phyloP scores from a whole-genome alignment of 108 stramenopile species.

The Seminavis robusta region DNA sequence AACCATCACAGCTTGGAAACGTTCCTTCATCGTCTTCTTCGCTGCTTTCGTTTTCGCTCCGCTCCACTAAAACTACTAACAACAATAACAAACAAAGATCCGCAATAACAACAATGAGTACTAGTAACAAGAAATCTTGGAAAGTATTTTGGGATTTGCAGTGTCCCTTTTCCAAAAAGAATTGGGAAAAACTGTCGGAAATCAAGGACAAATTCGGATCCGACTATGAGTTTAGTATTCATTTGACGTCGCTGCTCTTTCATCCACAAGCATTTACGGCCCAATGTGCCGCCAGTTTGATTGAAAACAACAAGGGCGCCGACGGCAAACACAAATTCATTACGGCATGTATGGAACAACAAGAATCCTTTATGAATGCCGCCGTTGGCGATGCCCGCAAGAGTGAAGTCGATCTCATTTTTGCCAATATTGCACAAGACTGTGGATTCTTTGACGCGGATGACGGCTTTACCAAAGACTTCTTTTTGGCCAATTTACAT shows the following conservation, averaged over 20 bases:
- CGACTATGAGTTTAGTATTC: slow-evolving; percentile 21
- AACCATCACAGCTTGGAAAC: too few relatives aligned
- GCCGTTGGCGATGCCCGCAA: slow-evolving; percentile 16
- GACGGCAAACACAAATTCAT: slow-evolving; percentile 19
- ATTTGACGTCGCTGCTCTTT: slow-evolving; percentile 32
- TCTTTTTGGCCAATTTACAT: slow-evolving; percentile 11
- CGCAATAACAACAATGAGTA: too few relatives aligned
- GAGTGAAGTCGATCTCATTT: slow-evolving; percentile 22
- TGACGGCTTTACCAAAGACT: slow-evolving; percentile 10
- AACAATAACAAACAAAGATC: too few relatives aligned
- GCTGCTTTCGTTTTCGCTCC: too few relatives aligned
- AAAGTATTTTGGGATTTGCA: slow-evolving; percentile 36
- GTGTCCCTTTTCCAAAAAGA: slow-evolving; percentile 24
- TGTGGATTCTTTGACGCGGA: slow-evolving; percentile 24
- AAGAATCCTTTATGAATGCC: slow-evolving; percentile 20
- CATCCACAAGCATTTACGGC: slow-evolving; percentile 35
- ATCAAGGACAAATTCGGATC: slow-evolving; percentile 11
- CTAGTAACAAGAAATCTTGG: too few relatives aligned
- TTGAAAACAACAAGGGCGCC: slow-evolving; percentile 22
- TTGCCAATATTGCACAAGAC: slow-evolving; percentile 27
- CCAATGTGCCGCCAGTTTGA: slow-evolving; percentile 29
- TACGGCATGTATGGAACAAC: slow-evolving; percentile 27
- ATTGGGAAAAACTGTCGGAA: slow-evolving; percentile 16
- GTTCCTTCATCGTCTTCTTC: too few relatives aligned
- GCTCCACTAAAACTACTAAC: too few relatives aligned